Evolutionary conservation across 108 stramenopile species (phyloP).

Genomic region (Aurantiochytrium sp.): DNA sequence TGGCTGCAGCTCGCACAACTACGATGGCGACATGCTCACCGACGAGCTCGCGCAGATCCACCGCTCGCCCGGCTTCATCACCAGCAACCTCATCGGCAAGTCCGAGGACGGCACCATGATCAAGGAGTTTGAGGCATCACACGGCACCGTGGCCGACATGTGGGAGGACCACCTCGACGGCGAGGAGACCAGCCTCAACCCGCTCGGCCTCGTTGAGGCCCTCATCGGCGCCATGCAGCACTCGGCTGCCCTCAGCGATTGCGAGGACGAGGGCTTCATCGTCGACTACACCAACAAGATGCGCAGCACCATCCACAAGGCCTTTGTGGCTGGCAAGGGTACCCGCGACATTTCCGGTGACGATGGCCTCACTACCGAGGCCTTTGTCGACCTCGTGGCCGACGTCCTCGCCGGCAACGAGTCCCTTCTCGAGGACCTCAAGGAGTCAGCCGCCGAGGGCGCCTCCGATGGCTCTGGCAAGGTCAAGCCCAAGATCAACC

Average conservation of each 20-base stretch:
- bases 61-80: constrained; percentile 94
- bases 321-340: constrained; percentile 91
- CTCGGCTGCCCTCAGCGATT: constrained; percentile 70
- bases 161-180: constrained; percentile 90
- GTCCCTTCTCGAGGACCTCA: constrained; percentile 54
- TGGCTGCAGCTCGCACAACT: constrained; percentile 95
- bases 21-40: constrained; percentile 87
- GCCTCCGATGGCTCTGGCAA: constrained; percentile 58
- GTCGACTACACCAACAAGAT: constrained; percentile 71
- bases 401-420: constrained; percentile 77
- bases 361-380: constrained; percentile 84
- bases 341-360: constrained; percentile 91
- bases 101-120: constrained; percentile 74
- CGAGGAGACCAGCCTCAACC: constrained; percentile 91
- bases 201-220: constrained; percentile 88
- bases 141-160: constrained; percentile 90
- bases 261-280: constrained; percentile 61
- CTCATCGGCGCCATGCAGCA: constrained; percentile 91
- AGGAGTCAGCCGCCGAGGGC: constrained; percentile 60
- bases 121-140: constrained; percentile 80
- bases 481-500: constrained; percentile 70
- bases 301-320: constrained; percentile 83
- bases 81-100: constrained; percentile 86
- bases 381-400: constrained; percentile 85
- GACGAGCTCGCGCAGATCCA: constrained; percentile 97